A percentile compares a stretch with the other conserved stretches of the same genome.
Evolutionary conservation across 495 filamentous ascomycete genomes (phyloP).

Genomic region (Darksidea phi): DNA sequence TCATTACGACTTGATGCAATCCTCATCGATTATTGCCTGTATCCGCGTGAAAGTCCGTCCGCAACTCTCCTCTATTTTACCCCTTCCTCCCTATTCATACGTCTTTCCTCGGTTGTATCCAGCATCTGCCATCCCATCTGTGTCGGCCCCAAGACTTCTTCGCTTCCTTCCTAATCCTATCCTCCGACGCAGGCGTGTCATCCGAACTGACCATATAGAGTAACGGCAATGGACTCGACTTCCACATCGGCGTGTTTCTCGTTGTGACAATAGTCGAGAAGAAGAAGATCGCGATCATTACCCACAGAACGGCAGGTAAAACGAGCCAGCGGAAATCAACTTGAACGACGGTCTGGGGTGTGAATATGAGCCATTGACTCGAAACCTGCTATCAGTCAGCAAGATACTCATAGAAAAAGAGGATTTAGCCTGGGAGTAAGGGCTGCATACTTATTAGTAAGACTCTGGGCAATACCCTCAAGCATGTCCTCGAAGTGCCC

Average conservation of each 20-base stretch:
- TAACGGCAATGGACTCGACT: constrained; percentile 9
- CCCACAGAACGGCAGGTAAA: not conserved
- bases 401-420: not conserved
- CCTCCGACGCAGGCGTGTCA: not conserved
- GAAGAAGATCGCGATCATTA: constrained; percentile 4
- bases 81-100: too few species aligned
- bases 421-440: not conserved
- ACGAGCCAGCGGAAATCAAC: constrained; percentile 6
- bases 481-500: not conserved
- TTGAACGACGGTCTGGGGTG: not conserved
- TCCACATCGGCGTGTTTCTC: constrained; percentile 6
- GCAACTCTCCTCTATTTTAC: too few species aligned
- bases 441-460: too few species aligned
- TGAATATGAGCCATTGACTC: not conserved
- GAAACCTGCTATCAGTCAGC: constrained; percentile 1
- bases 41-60: too few species aligned
- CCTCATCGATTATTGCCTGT: too few species aligned
- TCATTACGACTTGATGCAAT: too few species aligned
- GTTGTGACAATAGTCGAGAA: constrained; percentile 1
- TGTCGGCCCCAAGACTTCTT: not conserved
- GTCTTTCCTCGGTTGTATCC: too few species aligned
- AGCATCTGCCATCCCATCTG: constrained; percentile 6
- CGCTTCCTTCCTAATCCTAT: constrained; percentile 2
- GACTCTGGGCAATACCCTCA: not conserved
- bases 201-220: not conserved